A percentile compares a stretch with the other conserved stretches of the same genome.
phyloP scores from a whole-genome alignment of 345 rosid genomes.

The Ceriops tagal region DNA sequence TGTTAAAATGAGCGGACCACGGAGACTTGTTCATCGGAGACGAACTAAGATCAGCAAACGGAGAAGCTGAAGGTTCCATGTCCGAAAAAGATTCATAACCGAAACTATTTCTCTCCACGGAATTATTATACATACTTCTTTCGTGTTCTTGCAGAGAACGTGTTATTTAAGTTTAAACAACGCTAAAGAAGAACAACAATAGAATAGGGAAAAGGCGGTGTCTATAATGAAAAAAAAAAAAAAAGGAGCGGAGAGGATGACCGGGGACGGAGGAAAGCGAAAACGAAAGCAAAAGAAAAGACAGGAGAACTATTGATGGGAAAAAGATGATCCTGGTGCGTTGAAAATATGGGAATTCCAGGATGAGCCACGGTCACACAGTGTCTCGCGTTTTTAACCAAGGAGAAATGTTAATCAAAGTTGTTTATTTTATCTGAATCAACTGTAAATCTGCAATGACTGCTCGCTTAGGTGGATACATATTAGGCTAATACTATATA shows the following conservation, averaged over 20 bases:
- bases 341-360: neutral
- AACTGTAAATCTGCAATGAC: too few species aligned
- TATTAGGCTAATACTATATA: too few species aligned
- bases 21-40: constrained; percentile 61
- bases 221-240: neutral
- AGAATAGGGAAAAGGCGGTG: neutral
- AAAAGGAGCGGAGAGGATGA: constrained; percentile 9
- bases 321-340: neutral
- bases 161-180: neutral
- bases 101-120: neutral
- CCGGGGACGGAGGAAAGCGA: constrained; percentile 8
- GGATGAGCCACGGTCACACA: neutral
- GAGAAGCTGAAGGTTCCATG: constrained; percentile 10
- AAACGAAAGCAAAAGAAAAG: constrained; percentile 6
- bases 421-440: too few species aligned
- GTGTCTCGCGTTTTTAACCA: neutral
- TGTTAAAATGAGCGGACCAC: constrained; percentile 45
- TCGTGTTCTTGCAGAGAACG: neutral
- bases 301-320: neutral
- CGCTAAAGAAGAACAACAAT: constrained; percentile 4
- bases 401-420: neutral
- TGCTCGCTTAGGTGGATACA: too few species aligned
- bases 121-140: neutral
- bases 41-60: constrained; percentile 12
- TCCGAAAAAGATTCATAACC: neutral